Percentiles rank a stretch among this genome's conserved stretches.
These are phyloP conservation scores for Colletotrichum acutatum DNA, from an alignment of 2,329 filamentous ascomycete species.

Conservation along the genomic window DNA sequence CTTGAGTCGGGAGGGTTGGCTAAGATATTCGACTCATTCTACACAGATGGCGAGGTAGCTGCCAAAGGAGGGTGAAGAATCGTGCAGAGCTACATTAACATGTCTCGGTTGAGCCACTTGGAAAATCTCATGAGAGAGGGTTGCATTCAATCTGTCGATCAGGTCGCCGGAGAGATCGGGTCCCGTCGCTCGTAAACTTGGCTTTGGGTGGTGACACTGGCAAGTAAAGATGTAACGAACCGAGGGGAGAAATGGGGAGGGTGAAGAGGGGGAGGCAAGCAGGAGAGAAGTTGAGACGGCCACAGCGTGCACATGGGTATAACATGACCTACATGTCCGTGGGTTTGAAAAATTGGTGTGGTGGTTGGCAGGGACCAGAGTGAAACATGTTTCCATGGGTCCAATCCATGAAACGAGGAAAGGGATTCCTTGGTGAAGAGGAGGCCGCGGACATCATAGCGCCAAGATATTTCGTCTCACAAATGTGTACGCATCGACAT, in stretches of 20 bases:
- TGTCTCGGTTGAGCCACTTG: not conserved
- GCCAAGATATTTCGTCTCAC: constrained; percentile 13
- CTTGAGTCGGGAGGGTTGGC: not conserved
- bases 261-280: no score
- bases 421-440: not conserved
- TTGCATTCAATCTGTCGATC: constrained; percentile 1
- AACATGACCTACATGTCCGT: constrained; percentile 1
- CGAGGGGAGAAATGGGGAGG: no score
- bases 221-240: no score
- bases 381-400: constrained; percentile 29
- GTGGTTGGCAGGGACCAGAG: not conserved
- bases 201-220: not conserved
- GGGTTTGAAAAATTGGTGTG: not conserved
- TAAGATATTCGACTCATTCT: not conserved
- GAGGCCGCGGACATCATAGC: constrained; percentile 7
- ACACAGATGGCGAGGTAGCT: no score
- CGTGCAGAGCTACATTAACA: not conserved
- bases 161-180: not conserved
- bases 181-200: not conserved
- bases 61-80: no score
- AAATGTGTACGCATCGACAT: not conserved
- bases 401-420: constrained; percentile 25
- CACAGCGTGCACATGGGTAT: not conserved
- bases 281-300: constrained; percentile 3
- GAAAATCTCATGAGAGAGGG: constrained; percentile 3